Conservation (phyloP, 2,329 filamentous ascomycete genomes). For the Cercospora beticola region DNA sequence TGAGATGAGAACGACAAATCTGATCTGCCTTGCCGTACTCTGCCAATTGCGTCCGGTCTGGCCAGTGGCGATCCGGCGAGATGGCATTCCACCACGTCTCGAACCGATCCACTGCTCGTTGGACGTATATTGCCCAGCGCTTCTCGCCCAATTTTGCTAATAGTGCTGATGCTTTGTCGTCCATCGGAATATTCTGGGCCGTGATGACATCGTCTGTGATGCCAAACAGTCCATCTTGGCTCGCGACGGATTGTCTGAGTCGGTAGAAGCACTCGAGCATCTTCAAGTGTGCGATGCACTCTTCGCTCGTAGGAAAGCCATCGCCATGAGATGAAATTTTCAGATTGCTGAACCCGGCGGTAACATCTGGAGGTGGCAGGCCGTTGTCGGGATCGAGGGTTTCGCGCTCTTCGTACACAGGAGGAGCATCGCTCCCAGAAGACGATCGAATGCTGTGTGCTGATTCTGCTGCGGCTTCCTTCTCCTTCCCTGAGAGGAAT, state of each 20-base stretch:
- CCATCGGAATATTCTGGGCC: conserved; percentile 33
- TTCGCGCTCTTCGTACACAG: conserved; percentile 26
- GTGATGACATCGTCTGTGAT: conserved; percentile 46
- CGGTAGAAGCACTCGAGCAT: conserved; percentile 66
- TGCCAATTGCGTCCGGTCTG: conserved; percentile 14
- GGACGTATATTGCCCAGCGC: conserved; percentile 69
- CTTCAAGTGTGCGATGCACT: conserved; percentile 72
- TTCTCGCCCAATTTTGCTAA: conserved; percentile 65
- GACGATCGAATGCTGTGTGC: conserved; percentile 20
- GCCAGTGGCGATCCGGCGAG: conserved; percentile 28
- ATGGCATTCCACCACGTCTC: conserved; percentile 60
- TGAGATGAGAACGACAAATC: conserved; percentile 19
- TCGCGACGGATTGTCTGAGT: conserved; percentile 66
- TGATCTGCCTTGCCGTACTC: conserved; percentile 17
- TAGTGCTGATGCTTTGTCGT: conserved; percentile 31
- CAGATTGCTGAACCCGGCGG: conserved; percentile 34
- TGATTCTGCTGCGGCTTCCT: conserved; percentile 32
- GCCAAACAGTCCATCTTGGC: conserved; percentile 65
- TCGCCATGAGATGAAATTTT: conserved; percentile 34
- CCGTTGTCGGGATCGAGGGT: conserved; percentile 29
- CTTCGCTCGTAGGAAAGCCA: conserved; percentile 48
- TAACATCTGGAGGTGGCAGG: conserved; percentile 31
- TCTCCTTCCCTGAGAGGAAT: conserved; percentile 32
- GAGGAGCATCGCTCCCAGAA: conserved; percentile 23
- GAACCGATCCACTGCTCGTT: conserved; percentile 68